phyloP scores from a whole-genome alignment of 1,284 basidiomycete species.

The Sporisorium scitamineum region DNA sequence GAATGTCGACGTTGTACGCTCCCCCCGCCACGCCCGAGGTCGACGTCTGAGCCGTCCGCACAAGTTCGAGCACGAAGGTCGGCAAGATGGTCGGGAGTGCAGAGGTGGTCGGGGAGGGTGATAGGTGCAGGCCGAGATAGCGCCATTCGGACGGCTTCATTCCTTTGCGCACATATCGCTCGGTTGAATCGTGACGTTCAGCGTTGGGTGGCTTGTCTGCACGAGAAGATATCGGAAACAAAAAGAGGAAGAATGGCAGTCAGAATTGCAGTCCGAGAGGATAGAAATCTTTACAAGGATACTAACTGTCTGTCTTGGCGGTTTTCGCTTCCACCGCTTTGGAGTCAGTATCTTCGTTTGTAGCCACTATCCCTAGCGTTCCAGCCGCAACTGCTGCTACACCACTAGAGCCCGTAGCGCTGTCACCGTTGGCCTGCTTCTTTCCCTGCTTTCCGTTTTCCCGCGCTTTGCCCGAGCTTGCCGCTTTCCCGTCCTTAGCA shows the following conservation, averaged over 20 bases:
- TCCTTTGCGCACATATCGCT: constrained; percentile 31
- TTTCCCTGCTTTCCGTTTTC: constrained; percentile 6
- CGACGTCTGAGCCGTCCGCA: constrained; percentile 30
- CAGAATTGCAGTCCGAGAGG: not conserved
- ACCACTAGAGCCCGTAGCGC: constrained; percentile 3
- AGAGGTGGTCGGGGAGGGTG: constrained; percentile 2
- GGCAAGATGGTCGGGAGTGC: constrained; percentile 11
- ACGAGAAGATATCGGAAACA: not conserved
- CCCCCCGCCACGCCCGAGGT: constrained; percentile 46
- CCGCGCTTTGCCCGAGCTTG: not conserved
- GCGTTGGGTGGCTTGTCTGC: constrained; percentile 4
- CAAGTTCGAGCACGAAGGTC: constrained; percentile 21
- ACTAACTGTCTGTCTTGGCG: constrained; percentile 28
- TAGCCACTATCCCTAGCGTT: constrained; percentile 7
- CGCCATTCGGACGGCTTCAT: constrained; percentile 40
- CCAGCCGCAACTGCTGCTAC: constrained; percentile 7
- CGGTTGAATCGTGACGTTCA: not conserved
- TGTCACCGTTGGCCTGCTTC: constrained; percentile 3
- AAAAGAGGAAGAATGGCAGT: not conserved
- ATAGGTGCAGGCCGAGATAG: constrained; percentile 27
- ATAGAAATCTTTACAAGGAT: not conserved
- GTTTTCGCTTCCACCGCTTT: not conserved
- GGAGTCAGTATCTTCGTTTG: not conserved
- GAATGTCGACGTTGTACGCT: constrained; percentile 50
- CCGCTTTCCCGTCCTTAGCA: not conserved